Percentiles rank a stretch among this genome's conserved stretches.
Evolutionary conservation across 192 early-diverging fungal species (phyloP).

Genomic region (Tieghemiomyces parasiticus): DNA sequence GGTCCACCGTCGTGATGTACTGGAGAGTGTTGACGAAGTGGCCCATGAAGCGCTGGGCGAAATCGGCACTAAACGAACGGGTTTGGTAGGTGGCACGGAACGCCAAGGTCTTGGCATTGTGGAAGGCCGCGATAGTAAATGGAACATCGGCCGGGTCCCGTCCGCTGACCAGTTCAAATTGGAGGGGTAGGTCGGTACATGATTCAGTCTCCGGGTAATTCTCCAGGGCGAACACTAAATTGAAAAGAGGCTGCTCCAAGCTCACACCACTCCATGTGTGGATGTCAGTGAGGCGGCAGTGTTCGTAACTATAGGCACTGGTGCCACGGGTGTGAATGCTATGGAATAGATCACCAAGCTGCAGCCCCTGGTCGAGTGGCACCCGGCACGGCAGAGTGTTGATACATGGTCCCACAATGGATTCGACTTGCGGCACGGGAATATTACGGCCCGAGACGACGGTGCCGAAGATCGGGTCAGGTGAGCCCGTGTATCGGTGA

Average conservation of each 20-base stretch:
- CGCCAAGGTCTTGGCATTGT: not conserved
- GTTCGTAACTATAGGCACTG: not conserved
- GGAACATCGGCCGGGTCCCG: not conserved
- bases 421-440: not conserved
- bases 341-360: not conserved
- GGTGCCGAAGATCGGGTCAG: not conserved
- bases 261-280: not conserved
- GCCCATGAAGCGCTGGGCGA: not conserved
- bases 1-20: not conserved
- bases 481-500: not conserved
- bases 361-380: not conserved
- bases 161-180: not conserved
- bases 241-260: not conserved
- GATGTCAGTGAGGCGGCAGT: not conserved
- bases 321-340: not conserved
- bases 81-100: not conserved
- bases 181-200: not conserved
- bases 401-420: slow-evolving; percentile 1
- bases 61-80: not conserved
- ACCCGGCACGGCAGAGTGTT: not conserved
- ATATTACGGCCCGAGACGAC: slow-evolving; percentile 3
- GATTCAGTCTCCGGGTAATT: not conserved
- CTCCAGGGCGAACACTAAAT: not conserved
- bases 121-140: not conserved
- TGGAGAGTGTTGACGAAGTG: not conserved